Conservation (phyloP, 352 stramenopile genomes). For the Phytopythium montanum region DNA sequence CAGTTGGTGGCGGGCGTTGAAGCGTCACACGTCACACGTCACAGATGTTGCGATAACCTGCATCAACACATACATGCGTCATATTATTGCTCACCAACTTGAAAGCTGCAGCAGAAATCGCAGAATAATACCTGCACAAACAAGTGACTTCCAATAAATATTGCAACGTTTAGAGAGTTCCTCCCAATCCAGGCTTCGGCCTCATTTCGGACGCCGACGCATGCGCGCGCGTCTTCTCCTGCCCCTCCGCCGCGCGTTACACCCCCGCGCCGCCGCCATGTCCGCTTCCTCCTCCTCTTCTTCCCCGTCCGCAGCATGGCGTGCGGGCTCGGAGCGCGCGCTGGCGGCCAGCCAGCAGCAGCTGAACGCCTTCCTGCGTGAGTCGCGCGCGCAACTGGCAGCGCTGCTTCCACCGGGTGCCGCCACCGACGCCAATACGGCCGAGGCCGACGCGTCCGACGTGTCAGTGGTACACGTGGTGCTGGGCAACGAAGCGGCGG, state of each 20-base stretch:
- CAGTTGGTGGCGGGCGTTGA: neutral
- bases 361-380: constrained; percentile 25
- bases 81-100: no score
- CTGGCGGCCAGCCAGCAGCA: constrained; percentile 1
- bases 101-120: no score
- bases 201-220: neutral
- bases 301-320: constrained; percentile 10
- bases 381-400: constrained; percentile 10
- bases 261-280: neutral
- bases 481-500: constrained; percentile 76
- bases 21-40: neutral
- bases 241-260: no score
- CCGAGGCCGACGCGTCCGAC: no score
- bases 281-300: neutral
- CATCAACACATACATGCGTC: no score
- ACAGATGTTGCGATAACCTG: neutral
- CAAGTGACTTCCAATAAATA: no score
- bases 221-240: neutral
- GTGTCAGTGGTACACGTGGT: constrained; percentile 42
- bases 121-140: no score
- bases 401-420: neutral
- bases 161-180: neutral
- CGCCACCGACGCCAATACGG: neutral
- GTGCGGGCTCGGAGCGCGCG: constrained; percentile 3
- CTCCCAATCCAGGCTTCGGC: neutral